Conservation (phyloP, 345 rosid genomes). For the Salix purpurea region DNA sequence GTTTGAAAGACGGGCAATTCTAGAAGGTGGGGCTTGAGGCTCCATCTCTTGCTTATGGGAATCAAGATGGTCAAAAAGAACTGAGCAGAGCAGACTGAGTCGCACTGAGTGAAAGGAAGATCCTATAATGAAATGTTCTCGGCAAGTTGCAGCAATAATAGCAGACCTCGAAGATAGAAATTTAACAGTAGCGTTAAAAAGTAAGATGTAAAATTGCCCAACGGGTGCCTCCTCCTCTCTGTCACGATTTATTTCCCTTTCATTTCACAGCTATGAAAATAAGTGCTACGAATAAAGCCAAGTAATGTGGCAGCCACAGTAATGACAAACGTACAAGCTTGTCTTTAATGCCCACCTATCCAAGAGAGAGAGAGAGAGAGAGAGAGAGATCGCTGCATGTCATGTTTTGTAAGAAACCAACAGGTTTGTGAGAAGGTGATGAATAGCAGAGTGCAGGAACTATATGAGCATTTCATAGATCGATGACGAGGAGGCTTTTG, state of each 20-base stretch:
- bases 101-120: background rate
- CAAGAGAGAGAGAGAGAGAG: background rate
- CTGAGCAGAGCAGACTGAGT: background rate
- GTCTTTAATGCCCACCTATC: background rate
- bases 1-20: slow-evolving; percentile 25
- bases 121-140: background rate
- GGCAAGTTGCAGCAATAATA: background rate
- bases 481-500: background rate
- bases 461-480: background rate
- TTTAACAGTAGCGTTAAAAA: background rate
- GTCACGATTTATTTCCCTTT: background rate
- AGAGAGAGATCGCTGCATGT: background rate
- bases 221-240: background rate
- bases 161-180: slow-evolving; percentile 6
- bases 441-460: background rate
- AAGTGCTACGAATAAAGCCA: background rate
- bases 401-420: slow-evolving; percentile 16
- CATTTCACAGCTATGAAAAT: background rate
- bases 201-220: background rate
- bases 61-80: slow-evolving; percentile 6
- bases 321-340: background rate
- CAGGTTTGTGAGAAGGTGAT: slow-evolving; percentile 8
- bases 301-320: background rate
- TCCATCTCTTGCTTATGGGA: slow-evolving; percentile 22
- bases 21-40: slow-evolving; percentile 19